Base-by-base conservation (phyloP, 805 yeast genomes). In the Saccharomycopsis fodiens region DNA sequence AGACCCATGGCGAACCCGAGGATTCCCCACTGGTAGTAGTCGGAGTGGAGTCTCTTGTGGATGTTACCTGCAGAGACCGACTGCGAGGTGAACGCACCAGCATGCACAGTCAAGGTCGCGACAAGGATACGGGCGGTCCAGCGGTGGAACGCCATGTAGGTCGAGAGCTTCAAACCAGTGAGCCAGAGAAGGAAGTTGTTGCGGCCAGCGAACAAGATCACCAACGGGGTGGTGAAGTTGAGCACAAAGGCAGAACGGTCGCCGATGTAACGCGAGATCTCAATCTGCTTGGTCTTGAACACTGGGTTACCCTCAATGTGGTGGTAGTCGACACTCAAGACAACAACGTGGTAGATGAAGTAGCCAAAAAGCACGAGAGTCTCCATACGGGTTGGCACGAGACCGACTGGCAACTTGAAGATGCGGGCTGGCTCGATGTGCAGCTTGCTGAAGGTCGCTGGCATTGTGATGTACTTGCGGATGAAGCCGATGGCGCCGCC, bases 61-160 rank as follows among this genome's bases (percentile, higher is more conserved):
- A 55, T 52, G 13, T 31, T 15, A 16, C 49, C 56, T 23, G 10
- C 27, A 13, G 16, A 6, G 29, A 10, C 5, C 7, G 31, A 10
- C 19, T n/a, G 23, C 20, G 48, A 37, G 0, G 70, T 63, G 54
- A 60, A 61, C 15, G 63, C 63, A 42, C 58, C 61, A 2, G 64
- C 67, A 49, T 73, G 79, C 17, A 68, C 55, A n/a, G 70, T 39
- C 19, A 60, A 56, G 53, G 70, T 57, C 21, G 69, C 25, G 42
- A 65, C 6, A 27, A 49, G 47, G 57, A 52, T 35, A 45, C 82
- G 60, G 2, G 79, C 77, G 12, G 70, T 61, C 80, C 82, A 80
- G 59, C 75, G 79, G 61, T 87, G 96, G 56, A 76, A 74, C 23
- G 70, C 64, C 58, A 81, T 72, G 61, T 84, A 82, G 1, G 82